Conservation (phyloP, 768 basidiomycete species). For the Macrolepiota fuliginosa region DNA sequence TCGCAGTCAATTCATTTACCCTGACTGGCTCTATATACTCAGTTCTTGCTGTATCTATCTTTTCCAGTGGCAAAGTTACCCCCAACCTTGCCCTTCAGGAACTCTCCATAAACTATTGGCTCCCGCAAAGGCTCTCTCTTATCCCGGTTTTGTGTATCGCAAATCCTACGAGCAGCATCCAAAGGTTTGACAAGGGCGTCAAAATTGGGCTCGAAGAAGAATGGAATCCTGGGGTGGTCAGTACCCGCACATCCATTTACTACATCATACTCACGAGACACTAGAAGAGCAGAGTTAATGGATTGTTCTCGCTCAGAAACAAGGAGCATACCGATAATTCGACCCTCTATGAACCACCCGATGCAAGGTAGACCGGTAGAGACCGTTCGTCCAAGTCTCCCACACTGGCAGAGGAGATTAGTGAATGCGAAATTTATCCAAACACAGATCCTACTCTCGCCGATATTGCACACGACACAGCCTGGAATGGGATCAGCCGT, state of each 20-base stretch:
- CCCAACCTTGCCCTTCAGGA: conserved; percentile 69
- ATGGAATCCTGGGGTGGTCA: conserved; percentile 60
- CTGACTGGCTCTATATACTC: neutral
- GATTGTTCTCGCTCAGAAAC: neutral
- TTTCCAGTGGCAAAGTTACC: conserved; percentile 60
- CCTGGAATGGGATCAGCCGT: conserved; percentile 80
- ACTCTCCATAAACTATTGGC: conserved; percentile 74
- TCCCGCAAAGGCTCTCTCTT: conserved; percentile 23
- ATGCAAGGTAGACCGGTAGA: conserved; percentile 87
- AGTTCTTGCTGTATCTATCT: conserved; percentile 33
- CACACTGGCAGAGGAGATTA: conserved; percentile 55
- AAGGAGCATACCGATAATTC: conserved; percentile 56
- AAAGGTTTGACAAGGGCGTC: conserved; percentile 67
- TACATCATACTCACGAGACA: conserved; percentile 58
- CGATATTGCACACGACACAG: conserved; percentile 88
- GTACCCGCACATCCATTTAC: neutral
- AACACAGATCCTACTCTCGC: conserved; percentile 65
- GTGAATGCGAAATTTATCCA: neutral
- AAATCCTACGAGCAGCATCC: conserved; percentile 50
- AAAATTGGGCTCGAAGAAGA: conserved; percentile 94
- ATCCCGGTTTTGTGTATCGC: conserved; percentile 13
- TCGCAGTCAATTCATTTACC: neutral
- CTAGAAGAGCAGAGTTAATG: conserved; percentile 29
- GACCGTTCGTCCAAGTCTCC: conserved; percentile 87
- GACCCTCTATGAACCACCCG: conserved; percentile 76